Evolutionary conservation across 2,329 filamentous ascomycete genomes (phyloP).

Genomic region (Fulvia fulva): DNA sequence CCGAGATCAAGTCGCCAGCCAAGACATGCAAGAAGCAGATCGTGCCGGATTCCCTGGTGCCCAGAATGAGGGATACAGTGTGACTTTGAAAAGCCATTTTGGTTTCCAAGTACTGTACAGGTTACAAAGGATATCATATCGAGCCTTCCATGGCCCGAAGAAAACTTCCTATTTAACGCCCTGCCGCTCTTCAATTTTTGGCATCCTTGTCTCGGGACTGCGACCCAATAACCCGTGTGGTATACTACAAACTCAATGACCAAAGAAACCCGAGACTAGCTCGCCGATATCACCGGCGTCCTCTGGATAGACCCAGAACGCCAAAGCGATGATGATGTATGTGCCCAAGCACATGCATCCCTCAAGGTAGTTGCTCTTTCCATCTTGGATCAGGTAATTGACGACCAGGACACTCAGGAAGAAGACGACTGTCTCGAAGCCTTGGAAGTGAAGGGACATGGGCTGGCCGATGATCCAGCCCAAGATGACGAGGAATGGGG

Average conservation of each 20-base stretch:
- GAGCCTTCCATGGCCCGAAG: not conserved
- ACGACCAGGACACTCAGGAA: conserved; percentile 82
- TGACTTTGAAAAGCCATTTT: not conserved
- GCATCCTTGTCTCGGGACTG: not conserved
- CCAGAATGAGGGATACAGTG: not conserved
- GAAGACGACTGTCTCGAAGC: conserved; percentile 83
- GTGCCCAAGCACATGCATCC: conserved; percentile 59
- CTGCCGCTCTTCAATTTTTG: not conserved
- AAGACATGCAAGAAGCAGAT: not conserved
- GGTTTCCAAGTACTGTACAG: not conserved
- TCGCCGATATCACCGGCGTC: conserved; percentile 20
- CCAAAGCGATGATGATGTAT: conserved; percentile 58
- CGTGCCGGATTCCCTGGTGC: not conserved
- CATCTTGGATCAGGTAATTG: conserved; percentile 82
- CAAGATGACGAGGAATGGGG: conserved; percentile 54
- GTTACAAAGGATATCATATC: not conserved
- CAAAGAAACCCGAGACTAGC: conserved; percentile 17
- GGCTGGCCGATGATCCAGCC: conserved; percentile 52
- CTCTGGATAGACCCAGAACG: conserved; percentile 57
- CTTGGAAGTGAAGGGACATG: conserved; percentile 74
- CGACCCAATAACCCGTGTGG: not conserved
- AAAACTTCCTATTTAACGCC: not conserved
- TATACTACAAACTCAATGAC: conserved; percentile 6
- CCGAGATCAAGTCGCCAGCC: not conserved
- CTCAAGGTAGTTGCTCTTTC: conserved; percentile 82